Evolutionary conservation across 768 basidiomycete species (phyloP), one percentile per base, ranked within the genome.

Genomic region (Kwoniella dejecticola): DNA sequence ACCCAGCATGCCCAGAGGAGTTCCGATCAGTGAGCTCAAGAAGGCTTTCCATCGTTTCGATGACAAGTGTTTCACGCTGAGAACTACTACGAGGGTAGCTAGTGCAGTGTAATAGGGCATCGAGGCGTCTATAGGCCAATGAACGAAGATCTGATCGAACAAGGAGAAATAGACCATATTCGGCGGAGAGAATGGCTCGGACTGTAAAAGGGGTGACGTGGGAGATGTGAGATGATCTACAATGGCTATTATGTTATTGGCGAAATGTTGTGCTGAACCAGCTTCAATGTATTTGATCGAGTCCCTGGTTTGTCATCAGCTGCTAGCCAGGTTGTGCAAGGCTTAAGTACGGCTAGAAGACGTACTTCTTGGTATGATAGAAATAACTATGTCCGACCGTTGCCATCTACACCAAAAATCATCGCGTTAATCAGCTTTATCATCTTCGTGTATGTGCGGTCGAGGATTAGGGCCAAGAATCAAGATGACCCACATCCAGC

Each of bases 191-290:
- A 89, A 87, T 0, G 88, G 56, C 15, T 70, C 57, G 23, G 46
- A 17, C 17, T 63, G 64, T 4, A 72, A 65, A 17, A 79, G 57
- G 0, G 77, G 60, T 0, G 80, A 92, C 7, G 79, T 82, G 1
- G 84, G 74, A 0, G 87, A 86, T 0, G 91, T 87, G 19, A 96
- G 83, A 76, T 89, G 84, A 33, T 82, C 82, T 21, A 95, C 80
- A 17, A 96, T 84, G 0, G 89, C 89, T 13, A 94, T 85, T 2
- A 86, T 83, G 66, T 96, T 96, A 62, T 91, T 89, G 21, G 84
- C 92, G 87, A 97, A 93, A 79, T 96, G 88, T 83, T 92, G 80
- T 1, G 91, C 87, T 0, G 91, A 89, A 11, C 94, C 94, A 5
- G 85, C 80, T 72, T 92, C 83, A 53, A 95, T 91, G 72, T 93